phyloP scores from a whole-genome alignment of 805 yeast genomes.

The Wickerhamomyces alni region DNA sequence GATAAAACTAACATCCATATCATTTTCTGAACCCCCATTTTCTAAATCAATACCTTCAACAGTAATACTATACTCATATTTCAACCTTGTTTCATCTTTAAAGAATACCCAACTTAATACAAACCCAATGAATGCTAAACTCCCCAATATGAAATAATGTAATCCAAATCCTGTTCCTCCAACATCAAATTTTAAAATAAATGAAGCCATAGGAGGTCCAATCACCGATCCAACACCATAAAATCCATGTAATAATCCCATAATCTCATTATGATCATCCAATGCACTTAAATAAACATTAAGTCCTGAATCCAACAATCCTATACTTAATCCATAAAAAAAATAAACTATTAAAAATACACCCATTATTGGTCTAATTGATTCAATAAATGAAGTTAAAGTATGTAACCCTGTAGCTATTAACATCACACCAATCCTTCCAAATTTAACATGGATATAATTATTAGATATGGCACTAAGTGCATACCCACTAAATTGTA shows the following conservation, averaged over 20 bases:
- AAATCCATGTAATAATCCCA: slow-evolving; percentile 60
- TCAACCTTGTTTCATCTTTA: slow-evolving; percentile 33
- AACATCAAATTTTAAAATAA: slow-evolving; percentile 19
- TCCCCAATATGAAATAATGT: slow-evolving; percentile 33
- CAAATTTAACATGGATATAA: slow-evolving; percentile 33
- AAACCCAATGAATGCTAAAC: slow-evolving; percentile 26
- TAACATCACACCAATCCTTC: slow-evolving; percentile 40
- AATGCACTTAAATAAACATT: slow-evolving; percentile 44
- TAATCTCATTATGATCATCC: slow-evolving; percentile 46
- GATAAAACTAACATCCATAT: slow-evolving; percentile 3
- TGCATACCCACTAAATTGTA: slow-evolving; percentile 51
- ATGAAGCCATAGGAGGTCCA: slow-evolving; percentile 59
- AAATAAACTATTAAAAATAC: slow-evolving; percentile 34
- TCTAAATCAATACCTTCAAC: background rate
- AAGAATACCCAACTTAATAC: slow-evolving; percentile 36
- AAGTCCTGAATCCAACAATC: slow-evolving; percentile 49
- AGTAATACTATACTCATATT: slow-evolving; percentile 20
- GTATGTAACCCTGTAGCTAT: slow-evolving; percentile 4
- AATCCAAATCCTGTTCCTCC: slow-evolving; percentile 18
- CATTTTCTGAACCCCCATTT: background rate
- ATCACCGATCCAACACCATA: slow-evolving; percentile 72
- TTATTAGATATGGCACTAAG: slow-evolving; percentile 45
- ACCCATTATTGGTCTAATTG: background rate
- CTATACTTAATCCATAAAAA: slow-evolving; percentile 49
- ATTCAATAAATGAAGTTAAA: background rate